These are phyloP conservation scores for Epichloe brachyelytri DNA, from an alignment of 2,329 filamentous ascomycete genomes.

Conservation along the genomic window DNA sequence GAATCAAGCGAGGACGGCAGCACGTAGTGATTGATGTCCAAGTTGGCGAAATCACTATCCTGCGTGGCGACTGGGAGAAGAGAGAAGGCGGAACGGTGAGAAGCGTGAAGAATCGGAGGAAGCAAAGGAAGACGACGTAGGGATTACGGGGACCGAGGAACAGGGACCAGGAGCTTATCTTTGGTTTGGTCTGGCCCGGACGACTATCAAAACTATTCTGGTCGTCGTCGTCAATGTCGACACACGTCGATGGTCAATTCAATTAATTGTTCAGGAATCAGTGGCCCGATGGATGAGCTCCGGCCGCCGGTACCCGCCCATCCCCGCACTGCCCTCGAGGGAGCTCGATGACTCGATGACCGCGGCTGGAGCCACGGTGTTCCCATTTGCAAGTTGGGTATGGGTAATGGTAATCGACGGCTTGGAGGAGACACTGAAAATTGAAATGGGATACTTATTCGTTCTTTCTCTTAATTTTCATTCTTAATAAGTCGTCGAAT, in stretches of 20 bases:
- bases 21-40: not conserved
- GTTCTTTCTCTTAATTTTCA: no score
- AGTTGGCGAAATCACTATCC: not conserved
- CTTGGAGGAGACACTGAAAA: no score
- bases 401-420: no score
- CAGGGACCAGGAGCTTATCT: slow-evolving; percentile 2
- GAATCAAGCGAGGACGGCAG: not conserved
- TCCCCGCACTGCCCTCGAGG: not conserved
- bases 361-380: no score
- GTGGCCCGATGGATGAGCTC: slow-evolving; percentile 10
- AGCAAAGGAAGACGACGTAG: not conserved
- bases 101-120: not conserved
- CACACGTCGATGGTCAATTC: no score
- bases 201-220: no score
- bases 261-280: no score
- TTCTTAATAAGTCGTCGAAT: no score
- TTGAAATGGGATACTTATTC: no score
- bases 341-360: no score
- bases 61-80: not conserved
- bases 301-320: slow-evolving; percentile 12
- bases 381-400: no score
- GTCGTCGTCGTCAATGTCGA: no score
- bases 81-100: not conserved
- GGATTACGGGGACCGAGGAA: not conserved
- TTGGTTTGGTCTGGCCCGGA: not conserved